phyloP scores from a whole-genome alignment of 257 asterid genomes.

The Nicotiana otophora region DNA sequence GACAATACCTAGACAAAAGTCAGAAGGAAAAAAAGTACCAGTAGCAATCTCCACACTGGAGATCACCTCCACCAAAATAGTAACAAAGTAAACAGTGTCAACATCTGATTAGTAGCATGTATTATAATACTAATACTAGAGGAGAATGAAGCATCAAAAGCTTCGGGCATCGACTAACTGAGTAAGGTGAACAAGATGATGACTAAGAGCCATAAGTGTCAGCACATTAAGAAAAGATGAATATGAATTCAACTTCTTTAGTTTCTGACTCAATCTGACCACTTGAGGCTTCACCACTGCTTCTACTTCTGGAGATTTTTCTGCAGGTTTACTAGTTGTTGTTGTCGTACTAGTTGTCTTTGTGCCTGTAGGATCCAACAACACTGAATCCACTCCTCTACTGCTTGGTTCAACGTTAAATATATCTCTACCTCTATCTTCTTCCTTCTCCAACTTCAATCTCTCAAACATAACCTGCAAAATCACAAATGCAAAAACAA shows the following conservation, averaged over 20 bases:
- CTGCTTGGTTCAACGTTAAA: neutral
- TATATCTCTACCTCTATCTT: conserved; percentile 29
- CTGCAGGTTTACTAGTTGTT: conserved; percentile 7
- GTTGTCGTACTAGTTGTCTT: neutral
- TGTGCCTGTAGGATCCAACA: neutral
- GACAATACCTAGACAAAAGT: neutral
- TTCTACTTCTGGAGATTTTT: conserved; percentile 3
- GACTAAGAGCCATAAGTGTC: conserved; percentile 47
- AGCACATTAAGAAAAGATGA: conserved; percentile 64
- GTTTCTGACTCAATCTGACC: conserved; percentile 21
- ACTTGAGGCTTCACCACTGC: conserved; percentile 24
- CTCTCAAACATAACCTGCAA: conserved; percentile 62
- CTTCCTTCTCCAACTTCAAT: conserved; percentile 77
- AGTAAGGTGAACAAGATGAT: conserved; percentile 54
- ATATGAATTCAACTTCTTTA: conserved; percentile 45
- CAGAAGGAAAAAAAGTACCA: neutral
- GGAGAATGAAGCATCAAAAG: too few species aligned
- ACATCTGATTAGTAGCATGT: neutral
- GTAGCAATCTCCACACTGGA: neutral
- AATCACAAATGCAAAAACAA: neutral
- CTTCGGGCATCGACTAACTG: conserved; percentile 5
- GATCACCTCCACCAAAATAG: neutral
- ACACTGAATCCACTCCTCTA: conserved; percentile 7
- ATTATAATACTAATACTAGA: too few species aligned
- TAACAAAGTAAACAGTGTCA: neutral